A percentile compares a stretch with the other conserved stretches of the same genome.
Conservation (phyloP, 306 rosid species). For the Acacia confusa region DNA sequence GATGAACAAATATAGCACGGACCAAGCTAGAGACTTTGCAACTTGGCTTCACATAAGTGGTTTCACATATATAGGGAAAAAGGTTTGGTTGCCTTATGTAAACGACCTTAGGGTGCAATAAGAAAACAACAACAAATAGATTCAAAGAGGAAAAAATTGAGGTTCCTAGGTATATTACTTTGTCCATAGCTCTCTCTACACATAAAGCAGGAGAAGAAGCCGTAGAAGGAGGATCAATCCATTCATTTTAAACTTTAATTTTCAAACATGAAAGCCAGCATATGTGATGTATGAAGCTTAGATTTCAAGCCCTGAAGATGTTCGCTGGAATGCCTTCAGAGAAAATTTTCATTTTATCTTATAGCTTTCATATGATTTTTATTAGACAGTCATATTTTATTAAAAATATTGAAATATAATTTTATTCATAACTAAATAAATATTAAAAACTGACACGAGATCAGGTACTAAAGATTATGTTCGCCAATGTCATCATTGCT, state of each 20-base stretch:
- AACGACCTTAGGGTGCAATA: neutral
- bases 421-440: too few species aligned
- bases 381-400: too few species aligned
- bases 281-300: neutral
- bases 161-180: neutral
- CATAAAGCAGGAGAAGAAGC: neutral
- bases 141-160: neutral
- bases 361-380: neutral
- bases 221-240: neutral
- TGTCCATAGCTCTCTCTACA: neutral
- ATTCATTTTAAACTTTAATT: neutral
- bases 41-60: neutral
- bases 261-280: neutral
- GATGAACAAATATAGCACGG: neutral
- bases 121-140: too few species aligned
- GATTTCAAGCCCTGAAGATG: neutral
- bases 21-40: neutral
- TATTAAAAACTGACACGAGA: neutral
- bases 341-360: neutral
- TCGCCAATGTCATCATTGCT: neutral
- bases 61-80: neutral
- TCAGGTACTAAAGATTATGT: constrained; percentile 11
- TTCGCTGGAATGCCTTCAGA: neutral
- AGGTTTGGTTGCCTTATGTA: neutral
- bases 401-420: too few species aligned